Conservation (phyloP, 768 basidiomycete genomes). For the Mycena galericulata region DNA sequence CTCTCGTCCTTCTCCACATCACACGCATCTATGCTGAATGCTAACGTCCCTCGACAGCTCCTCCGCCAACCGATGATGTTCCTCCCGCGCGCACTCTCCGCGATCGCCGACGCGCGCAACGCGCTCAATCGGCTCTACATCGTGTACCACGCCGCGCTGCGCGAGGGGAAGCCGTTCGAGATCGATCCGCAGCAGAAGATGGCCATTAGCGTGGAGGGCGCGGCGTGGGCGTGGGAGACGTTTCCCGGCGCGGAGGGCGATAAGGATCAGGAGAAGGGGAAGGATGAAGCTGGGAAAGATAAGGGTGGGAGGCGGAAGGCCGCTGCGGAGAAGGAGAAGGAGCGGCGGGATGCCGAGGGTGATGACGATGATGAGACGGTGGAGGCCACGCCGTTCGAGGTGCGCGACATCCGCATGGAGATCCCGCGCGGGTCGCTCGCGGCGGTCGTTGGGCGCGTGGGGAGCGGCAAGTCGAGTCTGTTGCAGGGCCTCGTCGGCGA, state of each 20-base stretch:
- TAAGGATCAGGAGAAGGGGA: conserved; percentile 18
- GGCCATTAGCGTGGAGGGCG: conserved; percentile 63
- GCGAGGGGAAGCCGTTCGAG: conserved; percentile 50
- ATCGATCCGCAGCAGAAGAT: conserved; percentile 57
- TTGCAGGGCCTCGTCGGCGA: conserved; percentile 77
- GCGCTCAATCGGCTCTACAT: conserved; percentile 64
- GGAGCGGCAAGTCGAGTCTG: conserved; percentile 74
- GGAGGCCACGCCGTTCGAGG: conserved; percentile 55
- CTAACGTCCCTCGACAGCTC: too few species aligned
- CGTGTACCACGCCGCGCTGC: conserved; percentile 68
- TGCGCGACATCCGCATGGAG: conserved; percentile 61
- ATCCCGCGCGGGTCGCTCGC: conserved; percentile 68
- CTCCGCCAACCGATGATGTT: conserved; percentile 80
- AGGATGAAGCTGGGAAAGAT: conserved; percentile 5
- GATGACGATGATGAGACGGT: not conserved
- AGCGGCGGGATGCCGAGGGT: too few species aligned
- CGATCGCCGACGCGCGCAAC: conserved; percentile 73
- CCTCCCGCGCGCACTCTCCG: conserved; percentile 70
- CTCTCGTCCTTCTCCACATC: too few species aligned
- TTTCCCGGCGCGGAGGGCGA: conserved; percentile 10
- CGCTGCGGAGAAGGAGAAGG: not conserved
- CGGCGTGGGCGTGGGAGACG: conserved; percentile 75
- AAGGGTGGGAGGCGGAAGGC: not conserved
- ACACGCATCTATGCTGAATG: too few species aligned
- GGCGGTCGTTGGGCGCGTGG: conserved; percentile 77